phyloP scores from a whole-genome alignment of 23 red algal species.

The Chondrus crispus region DNA sequence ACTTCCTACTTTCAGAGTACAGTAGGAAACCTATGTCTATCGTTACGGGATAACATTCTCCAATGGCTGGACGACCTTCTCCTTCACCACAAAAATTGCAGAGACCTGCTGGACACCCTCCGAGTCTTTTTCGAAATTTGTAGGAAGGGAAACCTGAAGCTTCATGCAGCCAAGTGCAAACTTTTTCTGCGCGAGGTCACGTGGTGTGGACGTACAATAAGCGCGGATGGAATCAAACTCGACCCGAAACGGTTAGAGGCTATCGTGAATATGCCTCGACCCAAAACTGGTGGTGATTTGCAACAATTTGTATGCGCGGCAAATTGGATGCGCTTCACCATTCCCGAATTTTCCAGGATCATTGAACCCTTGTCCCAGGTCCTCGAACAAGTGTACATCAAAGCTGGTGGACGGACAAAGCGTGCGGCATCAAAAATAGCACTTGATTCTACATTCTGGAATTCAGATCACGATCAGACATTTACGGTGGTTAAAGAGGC shows the following conservation, averaged over 20 bases:
- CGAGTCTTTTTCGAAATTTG: not conserved
- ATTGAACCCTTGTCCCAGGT: not conserved
- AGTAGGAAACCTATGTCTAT: not conserved
- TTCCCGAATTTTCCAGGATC: not conserved
- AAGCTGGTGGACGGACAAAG: not conserved
- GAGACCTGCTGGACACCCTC: not conserved
- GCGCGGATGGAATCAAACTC: not conserved
- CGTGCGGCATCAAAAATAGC: not conserved
- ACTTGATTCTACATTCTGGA: not conserved
- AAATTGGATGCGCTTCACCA: conserved; percentile 15
- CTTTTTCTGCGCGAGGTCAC: conserved; percentile 6
- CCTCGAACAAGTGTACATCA: not conserved
- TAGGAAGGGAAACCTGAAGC: not conserved
- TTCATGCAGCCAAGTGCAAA: not conserved
- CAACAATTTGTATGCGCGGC: conserved; percentile 20
- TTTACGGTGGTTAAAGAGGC: not conserved
- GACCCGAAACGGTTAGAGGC: not conserved
- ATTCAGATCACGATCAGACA: not conserved
- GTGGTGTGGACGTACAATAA: conserved; percentile 12
- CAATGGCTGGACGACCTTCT: not conserved
- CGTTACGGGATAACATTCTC: not conserved
- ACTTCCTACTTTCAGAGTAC: not conserved
- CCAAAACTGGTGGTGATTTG: not conserved
- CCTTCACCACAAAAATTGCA: not conserved
- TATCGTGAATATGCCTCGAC: not conserved